Percentiles rank a stretch among this genome's conserved stretches.
phyloP scores from a whole-genome alignment of 768 basidiomycete species.

The Macrolepiota dolichaula region DNA sequence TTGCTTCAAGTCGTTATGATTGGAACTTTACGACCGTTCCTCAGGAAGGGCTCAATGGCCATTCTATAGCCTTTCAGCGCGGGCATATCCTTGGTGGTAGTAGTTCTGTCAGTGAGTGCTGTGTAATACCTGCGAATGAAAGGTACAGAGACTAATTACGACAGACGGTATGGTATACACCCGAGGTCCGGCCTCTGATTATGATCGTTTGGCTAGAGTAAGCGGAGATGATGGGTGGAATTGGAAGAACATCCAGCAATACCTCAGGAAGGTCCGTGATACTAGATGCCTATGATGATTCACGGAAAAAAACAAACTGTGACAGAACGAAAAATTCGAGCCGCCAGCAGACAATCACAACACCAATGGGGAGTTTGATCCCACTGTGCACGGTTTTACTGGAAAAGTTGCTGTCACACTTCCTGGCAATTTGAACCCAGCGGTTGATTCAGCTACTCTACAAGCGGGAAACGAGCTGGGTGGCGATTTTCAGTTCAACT shows the following conservation, averaged over 20 bases:
- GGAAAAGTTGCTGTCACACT: slow-evolving; percentile 17
- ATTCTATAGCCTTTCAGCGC: background rate
- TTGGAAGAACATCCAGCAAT: slow-evolving; percentile 27
- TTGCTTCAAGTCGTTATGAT: background rate
- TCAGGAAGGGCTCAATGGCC: background rate
- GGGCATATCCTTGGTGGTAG: background rate
- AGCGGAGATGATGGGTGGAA: too few relatives aligned
- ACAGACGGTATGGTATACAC: slow-evolving; percentile 23
- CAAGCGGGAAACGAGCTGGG: too few relatives aligned
- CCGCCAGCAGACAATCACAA: slow-evolving; percentile 17
- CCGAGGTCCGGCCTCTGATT: slow-evolving; percentile 14
- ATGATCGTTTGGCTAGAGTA: too few relatives aligned
- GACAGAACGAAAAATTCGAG: slow-evolving; percentile 17
- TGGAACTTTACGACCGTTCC: background rate
- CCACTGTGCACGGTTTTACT: slow-evolving; percentile 16
- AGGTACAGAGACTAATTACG: slow-evolving; percentile 11
- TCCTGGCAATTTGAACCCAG: slow-evolving; percentile 12
- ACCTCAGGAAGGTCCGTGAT: slow-evolving; percentile 19
- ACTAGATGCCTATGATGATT: slow-evolving; percentile 13
- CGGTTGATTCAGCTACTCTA: too few relatives aligned
- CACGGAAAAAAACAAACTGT: background rate
- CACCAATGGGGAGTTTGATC: slow-evolving; percentile 18
- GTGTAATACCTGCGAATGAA: background rate
- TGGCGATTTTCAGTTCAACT: too few relatives aligned
- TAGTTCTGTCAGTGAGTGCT: slow-evolving; percentile 24